Evolutionary conservation across 306 rosid genomes (phyloP).

Genomic region (Gleditsia sinensis): DNA sequence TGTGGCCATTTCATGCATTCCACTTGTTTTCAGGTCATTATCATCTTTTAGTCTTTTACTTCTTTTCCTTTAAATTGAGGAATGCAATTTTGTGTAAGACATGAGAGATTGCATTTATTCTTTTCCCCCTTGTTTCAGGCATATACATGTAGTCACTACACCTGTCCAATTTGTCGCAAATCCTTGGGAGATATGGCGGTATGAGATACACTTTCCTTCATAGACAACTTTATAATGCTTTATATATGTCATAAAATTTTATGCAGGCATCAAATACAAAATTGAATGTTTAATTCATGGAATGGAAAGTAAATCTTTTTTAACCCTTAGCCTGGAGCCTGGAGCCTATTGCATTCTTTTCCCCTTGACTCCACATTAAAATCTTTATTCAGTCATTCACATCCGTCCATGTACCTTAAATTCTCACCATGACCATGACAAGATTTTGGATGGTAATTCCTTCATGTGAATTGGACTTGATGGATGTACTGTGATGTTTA

Average conservation of each 20-base stretch:
- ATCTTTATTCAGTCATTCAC: background rate
- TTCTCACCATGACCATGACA: background rate
- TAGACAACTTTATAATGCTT: background rate
- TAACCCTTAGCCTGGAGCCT: too few relatives aligned
- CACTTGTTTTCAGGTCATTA: slow-evolving; percentile 74
- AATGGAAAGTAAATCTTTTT: too few relatives aligned
- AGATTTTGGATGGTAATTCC: background rate
- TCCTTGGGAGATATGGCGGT: slow-evolving; percentile 46
- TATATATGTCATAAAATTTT: background rate
- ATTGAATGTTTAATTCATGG: background rate
- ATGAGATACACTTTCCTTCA: background rate
- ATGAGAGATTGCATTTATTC: background rate
- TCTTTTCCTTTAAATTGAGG: background rate
- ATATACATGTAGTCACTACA: slow-evolving; percentile 41
- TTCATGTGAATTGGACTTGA: background rate
- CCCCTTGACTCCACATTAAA: background rate
- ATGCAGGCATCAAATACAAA: background rate
- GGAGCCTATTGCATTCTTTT: background rate
- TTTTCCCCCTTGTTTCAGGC: slow-evolving; percentile 8
- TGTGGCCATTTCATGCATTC: slow-evolving; percentile 90
- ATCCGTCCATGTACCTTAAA: background rate
- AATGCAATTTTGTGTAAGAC: background rate
- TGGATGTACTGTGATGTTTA: background rate
- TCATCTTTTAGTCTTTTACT: slow-evolving; percentile 6
- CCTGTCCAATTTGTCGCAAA: slow-evolving; percentile 40